Base-by-base conservation (phyloP, 1,284 basidiomycete genomes). In the Phlebopus sp. region DNA sequence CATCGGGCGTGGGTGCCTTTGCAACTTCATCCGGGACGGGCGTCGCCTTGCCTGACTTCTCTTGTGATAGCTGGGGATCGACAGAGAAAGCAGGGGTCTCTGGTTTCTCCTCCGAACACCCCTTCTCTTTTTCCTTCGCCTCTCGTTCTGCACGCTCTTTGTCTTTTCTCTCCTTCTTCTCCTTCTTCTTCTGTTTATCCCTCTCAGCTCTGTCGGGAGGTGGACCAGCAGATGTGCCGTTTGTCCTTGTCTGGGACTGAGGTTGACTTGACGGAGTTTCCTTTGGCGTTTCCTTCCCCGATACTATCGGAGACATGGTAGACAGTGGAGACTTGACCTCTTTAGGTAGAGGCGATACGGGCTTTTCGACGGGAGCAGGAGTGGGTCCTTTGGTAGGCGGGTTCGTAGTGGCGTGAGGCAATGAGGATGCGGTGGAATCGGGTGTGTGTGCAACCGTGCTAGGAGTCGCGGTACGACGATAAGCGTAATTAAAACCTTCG, bases 401-500 rank as follows among this genome's bases (percentile, higher is more conserved):
- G 37, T 63, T 66, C 3, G 58, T 53, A 15, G 47, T 48, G 37
- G 62, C 44, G 19, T 63, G 67, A 21, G 64, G 65, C 18, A 73
- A 69, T 8, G 68, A 57, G 17, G 71, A 67, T 10, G 62, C 67
- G 2, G 66, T 60, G 8, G 73, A 70, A 37, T 66, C 69, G 10
- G 77, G 72, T 0, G 76, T 76, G 27, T 72, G 69, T 2, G 62
- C 64, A 14, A 64, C 58, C 4, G 71, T 65, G 15, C 63, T 72
- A 3, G 77, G 71, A 14, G 81, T 78, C 37, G 84, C 77, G 2
- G 80, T 82, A 47, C 88, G 81, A 49, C 93, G 85, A 65, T 94
- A 95, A 0, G 92, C 90, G 63, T 95, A 99, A 73, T 97, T 98
- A 76, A 98, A 94, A 29, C 94, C 92, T 94, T 55, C 17, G 32